phyloP scores from a whole-genome alignment of 2,329 filamentous ascomycete genomes.

The Ciborinia camelliae region DNA sequence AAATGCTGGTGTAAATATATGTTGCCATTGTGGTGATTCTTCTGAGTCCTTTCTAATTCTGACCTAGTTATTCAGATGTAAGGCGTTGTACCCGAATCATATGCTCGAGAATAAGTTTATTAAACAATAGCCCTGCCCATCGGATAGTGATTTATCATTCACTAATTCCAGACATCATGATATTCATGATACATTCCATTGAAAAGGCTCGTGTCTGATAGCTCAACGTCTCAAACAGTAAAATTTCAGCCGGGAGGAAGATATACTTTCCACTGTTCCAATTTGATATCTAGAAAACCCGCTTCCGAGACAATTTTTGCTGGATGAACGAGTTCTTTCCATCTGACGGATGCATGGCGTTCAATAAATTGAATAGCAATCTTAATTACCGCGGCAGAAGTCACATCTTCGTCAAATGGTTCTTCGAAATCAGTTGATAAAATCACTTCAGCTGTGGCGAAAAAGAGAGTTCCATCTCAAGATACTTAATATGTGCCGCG shows the following conservation, averaged over 20 bases:
- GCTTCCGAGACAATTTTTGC: constrained; percentile 19
- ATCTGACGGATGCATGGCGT: constrained; percentile 21
- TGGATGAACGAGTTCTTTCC: constrained; percentile 11
- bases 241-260: constrained; percentile 28
- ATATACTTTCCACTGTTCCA: constrained; percentile 26
- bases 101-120: constrained; percentile 27
- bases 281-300: constrained; percentile 23
- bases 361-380: constrained; percentile 25
- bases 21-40: constrained; percentile 26
- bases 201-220: constrained; percentile 19
- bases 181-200: constrained; percentile 26
- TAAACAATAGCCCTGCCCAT: constrained; percentile 30
- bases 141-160: constrained; percentile 31
- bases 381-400: not conserved
- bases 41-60: constrained; percentile 20
- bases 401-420: not conserved
- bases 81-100: constrained; percentile 20
- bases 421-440: not conserved
- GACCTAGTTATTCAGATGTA: constrained; percentile 21
- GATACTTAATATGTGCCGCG: not conserved
- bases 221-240: not conserved
- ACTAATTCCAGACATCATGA: constrained; percentile 29
- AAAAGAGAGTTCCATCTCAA: not conserved
- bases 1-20: constrained; percentile 30
- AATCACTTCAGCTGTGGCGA: constrained; percentile 2